Evolutionary conservation across 2,329 filamentous ascomycete species (phyloP), one percentile per base, ranked within the genome.

Genomic region (Dothistroma pini): DNA sequence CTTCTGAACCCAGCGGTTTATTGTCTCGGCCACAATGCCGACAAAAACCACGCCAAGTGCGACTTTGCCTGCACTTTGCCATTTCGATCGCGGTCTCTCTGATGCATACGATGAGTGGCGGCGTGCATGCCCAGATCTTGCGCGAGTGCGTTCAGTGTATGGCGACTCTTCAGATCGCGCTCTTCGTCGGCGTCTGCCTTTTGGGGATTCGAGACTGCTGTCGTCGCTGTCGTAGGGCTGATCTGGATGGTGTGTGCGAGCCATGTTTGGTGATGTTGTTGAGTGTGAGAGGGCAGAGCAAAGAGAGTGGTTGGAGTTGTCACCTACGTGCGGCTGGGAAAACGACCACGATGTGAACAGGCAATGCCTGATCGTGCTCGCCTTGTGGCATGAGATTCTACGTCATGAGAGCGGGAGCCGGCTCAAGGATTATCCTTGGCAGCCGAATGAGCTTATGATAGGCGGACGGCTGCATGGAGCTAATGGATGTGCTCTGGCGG

Each of bases 21-120:
- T 34, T 16, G 38, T 54, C 47, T 54, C 47, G 4, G 62, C 57
- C 2, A 64, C 62, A 5, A 62, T 31, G 12, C 51, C 35, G 3
- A 64, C 56, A 16, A 62, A 57, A 2, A 55, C 57, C 1, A 60
- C 60, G 8, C 59, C 62, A 4, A 64, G 56, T 35, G 59, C 62
- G n/a, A 62, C 53, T 56, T 62, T 64, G 32, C 62, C 62, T 3
- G 61, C 29, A n/a, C 44, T 61, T 14, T 47, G 44, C 22, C 50
- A 55, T 5, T 53, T 50, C 16, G 56, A 54, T 11, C 14, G 51
- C 14, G 31, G 34, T 32, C 54, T 59, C 47, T 56, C 51, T n/a
- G 59, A 50, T 12, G 22, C 25, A n/a, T 44, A 44, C 12, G 31
- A 47, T 2, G 57, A 59, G 29, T 55, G 44, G 19, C 25, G n/a